A percentile compares a stretch with the other conserved stretches of the same genome.
phyloP scores from a whole-genome alignment of 73 alveolate genomes.

The Durusdinium trenchii region DNA sequence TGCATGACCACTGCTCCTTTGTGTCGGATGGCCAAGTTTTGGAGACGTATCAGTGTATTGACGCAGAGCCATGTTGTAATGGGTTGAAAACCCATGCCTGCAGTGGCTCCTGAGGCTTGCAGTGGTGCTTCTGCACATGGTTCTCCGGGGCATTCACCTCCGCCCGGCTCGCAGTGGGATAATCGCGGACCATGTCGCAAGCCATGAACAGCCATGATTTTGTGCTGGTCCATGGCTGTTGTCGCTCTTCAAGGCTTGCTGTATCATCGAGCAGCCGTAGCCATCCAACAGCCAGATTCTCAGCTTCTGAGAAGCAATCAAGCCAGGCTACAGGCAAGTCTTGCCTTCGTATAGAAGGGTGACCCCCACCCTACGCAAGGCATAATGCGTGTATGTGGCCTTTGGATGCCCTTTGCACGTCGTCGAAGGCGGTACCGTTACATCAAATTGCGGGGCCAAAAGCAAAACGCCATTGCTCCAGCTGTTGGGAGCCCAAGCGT shows the following conservation, averaged over 20 bases:
- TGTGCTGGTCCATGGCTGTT: neutral
- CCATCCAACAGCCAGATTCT: constrained; percentile 90
- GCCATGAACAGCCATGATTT: neutral
- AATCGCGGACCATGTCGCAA: neutral
- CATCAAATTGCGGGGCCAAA: constrained; percentile 93
- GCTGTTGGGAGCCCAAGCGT: constrained; percentile 17
- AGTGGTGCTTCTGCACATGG: constrained; percentile 89
- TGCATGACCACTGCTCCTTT: constrained; percentile 91
- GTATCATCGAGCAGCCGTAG: constrained; percentile 88
- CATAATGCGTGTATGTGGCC: neutral
- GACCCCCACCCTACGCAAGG: neutral
- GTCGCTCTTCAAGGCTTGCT: constrained; percentile 37
- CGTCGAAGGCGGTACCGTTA: constrained; percentile 63
- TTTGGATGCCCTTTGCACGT: neutral
- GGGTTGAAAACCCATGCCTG: no score
- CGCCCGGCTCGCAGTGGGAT: neutral
- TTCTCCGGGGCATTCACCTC: constrained; percentile 76
- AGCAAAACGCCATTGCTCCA: constrained; percentile 91
- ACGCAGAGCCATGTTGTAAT: no score
- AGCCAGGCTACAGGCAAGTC: no score
- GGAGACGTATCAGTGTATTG: neutral
- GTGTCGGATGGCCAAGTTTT: constrained; percentile 25
- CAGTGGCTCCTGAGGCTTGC: constrained; percentile 94
- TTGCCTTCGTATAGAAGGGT: no score
- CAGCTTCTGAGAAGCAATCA: neutral